Evolutionary conservation across 495 filamentous ascomycete species (phyloP), one percentile per base, ranked within the genome.

Genomic region (Antarctomyces pellizariae): DNA sequence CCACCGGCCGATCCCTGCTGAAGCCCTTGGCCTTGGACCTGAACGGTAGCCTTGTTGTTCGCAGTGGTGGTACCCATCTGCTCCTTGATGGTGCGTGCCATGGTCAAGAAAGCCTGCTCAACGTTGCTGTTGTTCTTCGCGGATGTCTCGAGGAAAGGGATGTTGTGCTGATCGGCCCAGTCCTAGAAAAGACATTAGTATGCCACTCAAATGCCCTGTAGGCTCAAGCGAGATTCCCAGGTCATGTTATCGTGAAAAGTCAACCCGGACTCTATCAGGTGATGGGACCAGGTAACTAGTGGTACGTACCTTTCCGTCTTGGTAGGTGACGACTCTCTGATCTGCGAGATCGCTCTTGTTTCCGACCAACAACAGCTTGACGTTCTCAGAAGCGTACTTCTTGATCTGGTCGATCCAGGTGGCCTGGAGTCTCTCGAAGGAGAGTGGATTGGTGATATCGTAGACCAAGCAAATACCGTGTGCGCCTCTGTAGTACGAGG

Each of bases 301-400:
- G 18, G 17, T 24, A 33, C 59, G 13, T 53, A 93, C 86, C 77
- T 97, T 97, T 28, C 89, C 86, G 36, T 93, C 89, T 33, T 82
- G 91, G 66, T 97, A 95, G 48, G 95, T 89, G 21, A 97, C 86
- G 6, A 95, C 89, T 60, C 95, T 97, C 74, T 97, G 95, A 55
- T 97, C 86, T 38, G 86, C 69, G 78, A 97, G 95, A 76, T 97
- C 86, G 51, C 78, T 89, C 72, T 97, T 97, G 71, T 97, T 97
- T 42, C 86, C 86, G 30, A 97, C 86, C 30, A 97, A 70, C 26
- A 97, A 67, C 59, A 95, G 95, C 65, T 95, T 97, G 42, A 97
- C 86, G 42, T 89, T 89, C 53, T 97, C 86, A 29, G 86, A 95
- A 35, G 86, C 86, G 42, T 97, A 95, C 42, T 89, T 70, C 55